phyloP scores from a whole-genome alignment of 306 rosid genomes.

The Ormosia semicastrata region DNA sequence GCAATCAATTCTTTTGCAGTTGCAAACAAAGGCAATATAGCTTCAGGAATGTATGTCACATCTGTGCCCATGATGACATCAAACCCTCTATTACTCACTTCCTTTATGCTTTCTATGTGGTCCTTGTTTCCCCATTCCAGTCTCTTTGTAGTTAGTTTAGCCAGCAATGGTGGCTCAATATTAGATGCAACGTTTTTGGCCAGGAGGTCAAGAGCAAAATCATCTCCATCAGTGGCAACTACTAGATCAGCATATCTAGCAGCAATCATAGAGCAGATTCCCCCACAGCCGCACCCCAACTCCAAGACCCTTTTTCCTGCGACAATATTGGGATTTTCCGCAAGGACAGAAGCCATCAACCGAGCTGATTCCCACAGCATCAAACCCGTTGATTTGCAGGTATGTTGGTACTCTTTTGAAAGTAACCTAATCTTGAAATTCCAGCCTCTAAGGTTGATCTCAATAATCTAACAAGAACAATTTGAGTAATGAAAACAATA shows the following conservation, averaged over 20 bases:
- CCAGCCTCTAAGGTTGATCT: constrained; percentile 56
- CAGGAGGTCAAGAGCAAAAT: constrained; percentile 61
- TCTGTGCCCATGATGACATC: constrained; percentile 87
- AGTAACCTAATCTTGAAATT: constrained; percentile 66
- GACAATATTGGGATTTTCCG: constrained; percentile 68
- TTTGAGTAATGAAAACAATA: neutral
- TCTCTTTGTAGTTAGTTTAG: constrained; percentile 47
- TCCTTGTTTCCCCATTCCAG: constrained; percentile 77
- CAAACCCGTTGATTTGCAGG: constrained; percentile 89
- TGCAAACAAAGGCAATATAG: constrained; percentile 73
- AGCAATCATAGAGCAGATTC: constrained; percentile 87
- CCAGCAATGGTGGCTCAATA: constrained; percentile 40
- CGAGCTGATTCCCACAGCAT: constrained; percentile 98
- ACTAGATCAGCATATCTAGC: constrained; percentile 57
- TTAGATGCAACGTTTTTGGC: constrained; percentile 61
- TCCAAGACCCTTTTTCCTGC: constrained; percentile 79
- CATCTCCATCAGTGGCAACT: constrained; percentile 86
- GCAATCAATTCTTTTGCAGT: constrained; percentile 74
- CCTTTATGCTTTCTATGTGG: constrained; percentile 65
- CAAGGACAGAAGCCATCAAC: constrained; percentile 78
- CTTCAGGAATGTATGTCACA: constrained; percentile 77
- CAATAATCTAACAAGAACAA: constrained; percentile 37
- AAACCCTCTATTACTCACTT: constrained; percentile 51
- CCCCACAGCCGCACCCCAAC: constrained; percentile 86
- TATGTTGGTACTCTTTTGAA: constrained; percentile 79